Conservation (phyloP, 2,329 filamentous ascomycete genomes). For the Talaromyces atroroseus region DNA sequence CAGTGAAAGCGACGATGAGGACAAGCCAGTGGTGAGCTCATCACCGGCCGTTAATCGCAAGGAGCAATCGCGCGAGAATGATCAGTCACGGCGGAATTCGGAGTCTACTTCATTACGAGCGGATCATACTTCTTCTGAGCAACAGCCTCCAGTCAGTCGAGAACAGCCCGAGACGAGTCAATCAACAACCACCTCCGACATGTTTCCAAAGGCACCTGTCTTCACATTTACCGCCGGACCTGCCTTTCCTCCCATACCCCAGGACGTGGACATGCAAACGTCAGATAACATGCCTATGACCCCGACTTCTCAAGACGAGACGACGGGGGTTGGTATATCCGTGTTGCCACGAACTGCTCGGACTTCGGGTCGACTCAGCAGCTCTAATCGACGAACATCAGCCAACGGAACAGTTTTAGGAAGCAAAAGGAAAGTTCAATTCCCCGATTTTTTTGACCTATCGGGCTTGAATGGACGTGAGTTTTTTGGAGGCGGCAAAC, state of each 20-base stretch:
- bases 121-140: background rate
- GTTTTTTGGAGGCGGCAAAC: slow-evolving; percentile 42
- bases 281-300: slow-evolving; percentile 29
- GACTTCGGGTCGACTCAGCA: slow-evolving; percentile 35
- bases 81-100: slow-evolving; percentile 17
- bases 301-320: slow-evolving; percentile 13
- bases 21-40: slow-evolving; percentile 34
- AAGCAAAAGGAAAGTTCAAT: slow-evolving; percentile 44
- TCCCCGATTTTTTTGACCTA: slow-evolving; percentile 47
- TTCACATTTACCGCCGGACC: slow-evolving; percentile 42
- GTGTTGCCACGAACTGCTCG: slow-evolving; percentile 39
- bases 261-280: slow-evolving; percentile 41
- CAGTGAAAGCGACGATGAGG: slow-evolving; percentile 44
- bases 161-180: slow-evolving; percentile 12
- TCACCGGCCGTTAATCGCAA: slow-evolving; percentile 32
- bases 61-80: slow-evolving; percentile 22
- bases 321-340: slow-evolving; percentile 37
- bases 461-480: slow-evolving; percentile 41
- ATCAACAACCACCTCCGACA: slow-evolving; percentile 21
- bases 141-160: slow-evolving; percentile 15
- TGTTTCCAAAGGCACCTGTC: slow-evolving; percentile 27
- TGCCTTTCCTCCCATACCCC: slow-evolving; percentile 32
- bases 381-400: slow-evolving; percentile 33
- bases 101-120: slow-evolving; percentile 10
- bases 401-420: slow-evolving; percentile 36